Percentiles rank a stretch among this genome's conserved stretches.
Conservation (phyloP, 2,329 filamentous ascomycete species). For the Aspergillus fumigatus region DNA sequence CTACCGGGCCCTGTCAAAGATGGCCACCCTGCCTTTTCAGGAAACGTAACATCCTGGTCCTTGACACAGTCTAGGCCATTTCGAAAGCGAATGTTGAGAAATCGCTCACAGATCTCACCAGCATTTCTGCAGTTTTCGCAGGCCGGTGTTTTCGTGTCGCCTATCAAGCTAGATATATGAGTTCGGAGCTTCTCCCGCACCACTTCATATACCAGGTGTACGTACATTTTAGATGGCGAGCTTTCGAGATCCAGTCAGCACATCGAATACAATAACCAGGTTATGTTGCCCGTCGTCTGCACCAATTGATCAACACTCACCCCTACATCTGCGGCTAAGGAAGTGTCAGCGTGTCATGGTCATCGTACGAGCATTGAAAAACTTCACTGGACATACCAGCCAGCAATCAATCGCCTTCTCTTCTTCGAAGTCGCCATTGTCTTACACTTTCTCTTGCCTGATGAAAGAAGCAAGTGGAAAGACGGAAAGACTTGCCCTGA, state of each 20-base stretch:
- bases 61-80: conserved; percentile 12
- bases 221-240: conserved; percentile 22
- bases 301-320: conserved; percentile 8
- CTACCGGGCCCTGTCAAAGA: conserved; percentile 13
- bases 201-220: not conserved
- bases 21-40: conserved; percentile 13
- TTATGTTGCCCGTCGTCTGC: not conserved
- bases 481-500: conserved; percentile 19
- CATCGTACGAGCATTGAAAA: not conserved
- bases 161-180: conserved; percentile 6
- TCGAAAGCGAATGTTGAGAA: conserved; percentile 18
- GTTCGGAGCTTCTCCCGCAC: not conserved
- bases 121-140: conserved; percentile 17
- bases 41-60: conserved; percentile 11
- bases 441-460: not conserved
- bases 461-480: not conserved
- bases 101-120: conserved; percentile 14
- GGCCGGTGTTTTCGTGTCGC: conserved; percentile 11
- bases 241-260: conserved; percentile 3
- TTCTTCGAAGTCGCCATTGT: conserved; percentile 12
- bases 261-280: not conserved
- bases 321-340: conserved; percentile 20
- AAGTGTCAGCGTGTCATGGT: not conserved
- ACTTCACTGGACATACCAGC: conserved; percentile 12
- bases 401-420: conserved; percentile 16